Conservation (phyloP, 2,329 filamentous ascomycete species). For the Phialophora chinensis region DNA sequence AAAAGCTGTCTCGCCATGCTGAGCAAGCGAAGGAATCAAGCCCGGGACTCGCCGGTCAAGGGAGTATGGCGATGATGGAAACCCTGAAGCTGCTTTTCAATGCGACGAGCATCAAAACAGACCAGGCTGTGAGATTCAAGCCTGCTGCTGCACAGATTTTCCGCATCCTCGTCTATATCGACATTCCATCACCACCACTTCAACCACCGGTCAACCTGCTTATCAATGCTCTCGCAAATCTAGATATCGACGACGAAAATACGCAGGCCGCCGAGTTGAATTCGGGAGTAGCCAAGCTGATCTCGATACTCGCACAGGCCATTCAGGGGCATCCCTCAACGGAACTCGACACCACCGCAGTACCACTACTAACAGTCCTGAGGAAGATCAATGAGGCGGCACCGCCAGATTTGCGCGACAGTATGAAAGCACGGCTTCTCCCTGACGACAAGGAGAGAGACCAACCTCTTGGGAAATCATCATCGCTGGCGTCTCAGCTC, state of each 20-base stretch:
- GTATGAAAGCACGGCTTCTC: constrained; percentile 71
- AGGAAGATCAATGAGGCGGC: constrained; percentile 73
- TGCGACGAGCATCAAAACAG: constrained; percentile 74
- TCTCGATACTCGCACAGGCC: constrained; percentile 72
- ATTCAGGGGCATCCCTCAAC: constrained; percentile 67
- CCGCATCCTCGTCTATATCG: constrained; percentile 68
- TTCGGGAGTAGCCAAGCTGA: constrained; percentile 67
- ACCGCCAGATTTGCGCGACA: constrained; percentile 64
- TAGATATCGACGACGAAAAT: constrained; percentile 67
- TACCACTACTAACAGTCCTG: constrained; percentile 76
- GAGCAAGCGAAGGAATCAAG: constrained; percentile 52
- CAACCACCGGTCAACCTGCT: constrained; percentile 73
- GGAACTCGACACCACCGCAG: constrained; percentile 73
- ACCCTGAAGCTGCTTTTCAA: constrained; percentile 91
- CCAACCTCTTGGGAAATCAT: constrained; percentile 75
- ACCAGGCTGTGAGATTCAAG: constrained; percentile 67
- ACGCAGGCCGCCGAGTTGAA: constrained; percentile 62
- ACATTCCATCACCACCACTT: constrained; percentile 69
- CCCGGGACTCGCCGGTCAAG: constrained; percentile 57
- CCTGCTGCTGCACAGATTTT: constrained; percentile 72
- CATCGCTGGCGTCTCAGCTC: constrained; percentile 75
- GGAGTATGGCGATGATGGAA: constrained; percentile 72
- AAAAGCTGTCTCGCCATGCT: constrained; percentile 74
- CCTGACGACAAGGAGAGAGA: constrained; percentile 78
- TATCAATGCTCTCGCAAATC: constrained; percentile 80